Evolutionary conservation across 345 rosid species (phyloP).

Genomic region (Aquilaria malaccensis): DNA sequence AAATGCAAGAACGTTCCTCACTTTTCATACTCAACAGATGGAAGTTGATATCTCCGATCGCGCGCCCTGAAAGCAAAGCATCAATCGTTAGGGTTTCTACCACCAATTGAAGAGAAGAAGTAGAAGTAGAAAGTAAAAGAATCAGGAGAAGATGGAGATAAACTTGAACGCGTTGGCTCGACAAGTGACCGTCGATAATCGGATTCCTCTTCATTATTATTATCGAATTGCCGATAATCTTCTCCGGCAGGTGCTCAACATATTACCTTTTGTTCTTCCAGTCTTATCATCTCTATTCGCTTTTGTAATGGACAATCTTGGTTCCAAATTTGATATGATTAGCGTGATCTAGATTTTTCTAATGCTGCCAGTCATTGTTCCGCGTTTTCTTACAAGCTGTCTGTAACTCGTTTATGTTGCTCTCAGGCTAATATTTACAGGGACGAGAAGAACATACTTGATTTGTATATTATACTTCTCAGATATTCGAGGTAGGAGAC

Average conservation of each 20-base stretch:
- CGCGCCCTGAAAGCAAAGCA: no score
- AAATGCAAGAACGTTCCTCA: no score
- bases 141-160: slow-evolving; percentile 48
- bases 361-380: not conserved
- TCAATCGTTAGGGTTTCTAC: no score
- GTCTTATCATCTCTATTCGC: not conserved
- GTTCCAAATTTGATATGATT: not conserved
- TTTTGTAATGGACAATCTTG: not conserved
- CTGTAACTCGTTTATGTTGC: not conserved
- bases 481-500: slow-evolving; percentile 70
- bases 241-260: slow-evolving; percentile 58
- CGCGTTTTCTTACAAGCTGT: not conserved
- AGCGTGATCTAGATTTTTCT: not conserved
- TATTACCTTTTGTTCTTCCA: slow-evolving; percentile 1
- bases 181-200: slow-evolving; percentile 72
- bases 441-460: slow-evolving; percentile 81
- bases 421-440: slow-evolving; percentile 70
- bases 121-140: not conserved
- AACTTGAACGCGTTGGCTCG: slow-evolving; percentile 51
- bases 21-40: no score
- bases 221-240: slow-evolving; percentile 91
- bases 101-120: no score
- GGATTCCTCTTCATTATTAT: slow-evolving; percentile 70
- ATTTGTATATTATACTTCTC: slow-evolving; percentile 84
- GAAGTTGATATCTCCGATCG: no score